Evolutionary conservation across 768 basidiomycete species (phyloP).

Genomic region (Pleurotus sapidus): DNA sequence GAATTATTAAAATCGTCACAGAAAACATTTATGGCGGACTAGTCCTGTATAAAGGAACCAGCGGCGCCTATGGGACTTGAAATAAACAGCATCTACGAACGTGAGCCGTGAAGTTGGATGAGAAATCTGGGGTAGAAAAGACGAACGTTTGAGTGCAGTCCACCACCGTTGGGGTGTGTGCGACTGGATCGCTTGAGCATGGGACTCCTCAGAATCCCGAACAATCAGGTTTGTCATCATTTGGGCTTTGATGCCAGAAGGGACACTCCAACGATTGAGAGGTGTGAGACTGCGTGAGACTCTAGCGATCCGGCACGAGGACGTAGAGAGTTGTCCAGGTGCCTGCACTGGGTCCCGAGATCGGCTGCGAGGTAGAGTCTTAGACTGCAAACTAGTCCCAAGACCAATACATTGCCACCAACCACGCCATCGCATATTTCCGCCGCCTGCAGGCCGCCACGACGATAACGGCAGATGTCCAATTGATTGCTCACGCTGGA

Average conservation of each 20-base stretch:
- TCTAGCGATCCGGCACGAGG: background rate
- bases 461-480: slow-evolving; percentile 5
- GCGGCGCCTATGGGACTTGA: background rate
- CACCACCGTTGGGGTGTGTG: background rate
- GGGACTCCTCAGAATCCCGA: background rate
- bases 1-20: background rate
- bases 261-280: too few relatives aligned
- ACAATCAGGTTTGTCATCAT: background rate
- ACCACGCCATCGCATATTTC: background rate
- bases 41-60: background rate
- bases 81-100: too few relatives aligned
- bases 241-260: background rate
- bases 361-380: too few relatives aligned
- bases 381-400: too few relatives aligned
- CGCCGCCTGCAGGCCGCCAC: background rate
- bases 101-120: too few relatives aligned
- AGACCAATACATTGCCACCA: too few relatives aligned
- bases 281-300: background rate
- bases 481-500: slow-evolving; percentile 2
- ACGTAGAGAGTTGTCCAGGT: too few relatives aligned
- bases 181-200: background rate
- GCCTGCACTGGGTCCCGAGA: too few relatives aligned
- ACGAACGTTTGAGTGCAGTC: slow-evolving; percentile 7
- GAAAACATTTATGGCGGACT: background rate
- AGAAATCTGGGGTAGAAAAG: too few relatives aligned